Evolutionary conservation across 2,329 filamentous ascomycete species (phyloP), one percentile per base, ranked within the genome.

Genomic region (Claviceps pazoutovae): DNA sequence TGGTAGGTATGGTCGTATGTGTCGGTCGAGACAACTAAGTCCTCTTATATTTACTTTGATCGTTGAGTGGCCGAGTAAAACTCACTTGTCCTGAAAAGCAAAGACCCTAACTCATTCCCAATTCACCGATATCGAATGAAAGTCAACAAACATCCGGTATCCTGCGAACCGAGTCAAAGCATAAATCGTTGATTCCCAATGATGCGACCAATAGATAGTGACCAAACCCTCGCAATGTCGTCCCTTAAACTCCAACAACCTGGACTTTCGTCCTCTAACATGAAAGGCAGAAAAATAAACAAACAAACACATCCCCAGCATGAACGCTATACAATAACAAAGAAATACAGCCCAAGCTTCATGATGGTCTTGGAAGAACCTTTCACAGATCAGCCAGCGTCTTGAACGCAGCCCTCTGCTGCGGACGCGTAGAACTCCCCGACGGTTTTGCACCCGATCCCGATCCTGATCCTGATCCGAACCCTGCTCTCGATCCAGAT

Each of bases 331-430:
- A 37, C 26, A 47, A 38, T 7, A 21, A 38, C 34, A 23, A 16
- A 37, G 13, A 17, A 36, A 19, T 26, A 46, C n/a, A 36, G 8
- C 3, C 30, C 30, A 34, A 34, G 30, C 30, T 34, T 34, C 30
- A 34, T 11, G 9, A 1, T 11, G 3, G 13, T 9, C 17, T 19
- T 23, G 6, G 2, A 3, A 9, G 17, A 11, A 23, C 4, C 16
- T 17, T 17, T 48, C 19, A 70, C 53, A 81, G 58, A 56, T 81
- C 78, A 7, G 76, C 73, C 63, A 81, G 57, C 1, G 78, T 81
- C 65, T 68, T 74, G 59, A 76, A 75, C 1, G 62, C 59, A 39
- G 71, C 55, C 51, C 66, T 67, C 26, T 64, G 66, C 16, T 55
- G 57, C 17, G 53, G 50, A 26, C 50, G 53, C 47, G 64, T 62